Base-by-base conservation (phyloP, 108 stramenopile genomes). In the Cyclotella kingstonii region DNA sequence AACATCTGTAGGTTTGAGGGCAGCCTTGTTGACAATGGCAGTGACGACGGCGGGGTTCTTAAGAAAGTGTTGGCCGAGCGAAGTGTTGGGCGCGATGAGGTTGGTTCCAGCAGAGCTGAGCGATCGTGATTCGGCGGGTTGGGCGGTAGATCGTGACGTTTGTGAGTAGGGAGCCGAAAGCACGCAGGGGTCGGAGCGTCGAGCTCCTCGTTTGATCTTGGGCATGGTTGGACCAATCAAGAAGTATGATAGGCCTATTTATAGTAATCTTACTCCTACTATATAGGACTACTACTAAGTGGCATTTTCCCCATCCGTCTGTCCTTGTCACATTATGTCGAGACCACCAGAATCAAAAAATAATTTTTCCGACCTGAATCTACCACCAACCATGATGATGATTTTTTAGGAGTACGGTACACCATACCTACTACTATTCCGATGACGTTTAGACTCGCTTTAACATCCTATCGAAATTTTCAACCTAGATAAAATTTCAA, bases 31-130 rank as follows among this genome's bases (percentile, higher is more conserved):
- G n/a, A 98, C 90, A 46, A 99, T 99, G 19, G 93, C 80, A 22
- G 94, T 84, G 14, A 99, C 97, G 6, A 99, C 93, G 26, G 96
- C 95, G n/a, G 99, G 99, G 76, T 99, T 99, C 73, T 98, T 98
- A 54, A 98, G 82, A 58, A 99, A 99, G 68, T 99, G 95, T 84
- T 99, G 98, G 26, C 99, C 99, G 23, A 97, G 82, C 3, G 78
- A 74, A 2, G 92, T 98, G 69, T 97, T 97, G 50, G 92, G 87
- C 15, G 89, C 76, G 55, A 94, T 84, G 1, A 94, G 75, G 69
- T 94, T 94, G 48, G 60, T 41, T 7, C 57, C 42, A 2, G 65
- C 43, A 8, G 60, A 38, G 25, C 38, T 21, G 17, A 40, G n/a
- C 31, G 47, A 17, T 17, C 23, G 12, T 39, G 21, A n/a, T 28